Conservation (phyloP, 2,329 filamentous ascomycete genomes). For the Talaromyces sp. region DNA sequence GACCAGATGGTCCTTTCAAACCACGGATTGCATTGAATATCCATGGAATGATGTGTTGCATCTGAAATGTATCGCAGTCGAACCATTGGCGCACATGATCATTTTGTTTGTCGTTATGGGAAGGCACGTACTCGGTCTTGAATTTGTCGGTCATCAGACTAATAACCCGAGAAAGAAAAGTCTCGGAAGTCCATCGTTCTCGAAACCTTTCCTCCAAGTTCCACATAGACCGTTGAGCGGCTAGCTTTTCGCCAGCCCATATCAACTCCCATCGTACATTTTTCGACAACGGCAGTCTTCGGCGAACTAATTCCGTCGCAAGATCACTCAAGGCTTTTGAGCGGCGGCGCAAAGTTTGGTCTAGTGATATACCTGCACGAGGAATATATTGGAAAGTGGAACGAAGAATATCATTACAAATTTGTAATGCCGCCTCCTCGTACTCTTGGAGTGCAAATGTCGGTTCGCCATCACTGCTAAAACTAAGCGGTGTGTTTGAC, state of each 20-base stretch:
- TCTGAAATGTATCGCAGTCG: constrained; percentile 67
- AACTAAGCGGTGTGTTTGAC: constrained; percentile 81
- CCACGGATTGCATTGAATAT: constrained; percentile 74
- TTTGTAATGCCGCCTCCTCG: constrained; percentile 69
- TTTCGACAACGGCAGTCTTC: constrained; percentile 63
- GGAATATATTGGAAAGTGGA: constrained; percentile 75
- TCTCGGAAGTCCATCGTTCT: constrained; percentile 60
- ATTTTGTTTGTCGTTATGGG: constrained; percentile 63
- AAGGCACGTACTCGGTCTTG: constrained; percentile 63
- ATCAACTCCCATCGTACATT: constrained; percentile 74
- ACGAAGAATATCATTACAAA: constrained; percentile 78
- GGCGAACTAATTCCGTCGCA: constrained; percentile 66
- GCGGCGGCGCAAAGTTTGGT: constrained; percentile 74
- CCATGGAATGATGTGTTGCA: constrained; percentile 77
- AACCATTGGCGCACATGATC: constrained; percentile 87
- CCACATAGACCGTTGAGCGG: constrained; percentile 77
- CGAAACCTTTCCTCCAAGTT: constrained; percentile 71
- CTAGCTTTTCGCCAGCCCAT: constrained; percentile 88
- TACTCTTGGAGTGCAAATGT: constrained; percentile 70
- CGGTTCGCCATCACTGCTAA: constrained; percentile 66
- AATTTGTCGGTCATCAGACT: constrained; percentile 73
- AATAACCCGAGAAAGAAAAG: constrained; percentile 71
- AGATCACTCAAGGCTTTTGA: constrained; percentile 73
- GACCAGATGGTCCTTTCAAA: constrained; percentile 61
- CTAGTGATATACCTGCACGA: constrained; percentile 70